Conservation (phyloP, 345 rosid genomes). For the Eucalyptus marginata region DNA sequence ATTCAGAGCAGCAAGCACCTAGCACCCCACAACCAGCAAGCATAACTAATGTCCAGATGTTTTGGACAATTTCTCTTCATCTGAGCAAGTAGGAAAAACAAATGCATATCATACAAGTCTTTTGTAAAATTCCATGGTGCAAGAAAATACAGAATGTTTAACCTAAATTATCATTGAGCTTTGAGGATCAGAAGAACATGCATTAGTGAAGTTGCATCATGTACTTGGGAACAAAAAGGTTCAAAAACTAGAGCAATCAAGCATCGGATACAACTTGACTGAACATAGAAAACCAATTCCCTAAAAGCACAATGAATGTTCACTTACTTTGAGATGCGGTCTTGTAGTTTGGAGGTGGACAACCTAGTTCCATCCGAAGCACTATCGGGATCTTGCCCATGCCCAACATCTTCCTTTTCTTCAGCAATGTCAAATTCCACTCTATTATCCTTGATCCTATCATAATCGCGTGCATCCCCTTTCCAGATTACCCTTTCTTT, state of each 20-base stretch:
- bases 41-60: neutral
- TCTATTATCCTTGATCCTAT: conserved; percentile 10
- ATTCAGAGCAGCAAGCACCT: neutral
- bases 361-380: conserved; percentile 15
- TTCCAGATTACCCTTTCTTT: conserved; percentile 18
- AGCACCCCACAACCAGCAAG: neutral
- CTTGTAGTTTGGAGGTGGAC: conserved; percentile 29
- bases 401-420: conserved; percentile 16
- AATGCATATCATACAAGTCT: neutral
- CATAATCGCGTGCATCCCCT: conserved; percentile 12
- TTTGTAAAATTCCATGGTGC: neutral
- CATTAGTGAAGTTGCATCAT: neutral
- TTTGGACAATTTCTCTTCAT: neutral
- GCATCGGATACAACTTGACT: neutral
- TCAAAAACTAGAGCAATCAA: neutral
- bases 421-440: conserved; percentile 19
- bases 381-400: conserved; percentile 13
- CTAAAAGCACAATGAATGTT: neutral
- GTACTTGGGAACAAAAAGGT: neutral
- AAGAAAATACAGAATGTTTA: neutral
- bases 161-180: neutral
- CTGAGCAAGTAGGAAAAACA: neutral
- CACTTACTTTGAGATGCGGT: conserved; percentile 64
- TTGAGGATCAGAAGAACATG: neutral
- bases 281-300: no score